Base-by-base conservation (phyloP, 139 green algal genomes). In the Axilococcus clingmanii region DNA sequence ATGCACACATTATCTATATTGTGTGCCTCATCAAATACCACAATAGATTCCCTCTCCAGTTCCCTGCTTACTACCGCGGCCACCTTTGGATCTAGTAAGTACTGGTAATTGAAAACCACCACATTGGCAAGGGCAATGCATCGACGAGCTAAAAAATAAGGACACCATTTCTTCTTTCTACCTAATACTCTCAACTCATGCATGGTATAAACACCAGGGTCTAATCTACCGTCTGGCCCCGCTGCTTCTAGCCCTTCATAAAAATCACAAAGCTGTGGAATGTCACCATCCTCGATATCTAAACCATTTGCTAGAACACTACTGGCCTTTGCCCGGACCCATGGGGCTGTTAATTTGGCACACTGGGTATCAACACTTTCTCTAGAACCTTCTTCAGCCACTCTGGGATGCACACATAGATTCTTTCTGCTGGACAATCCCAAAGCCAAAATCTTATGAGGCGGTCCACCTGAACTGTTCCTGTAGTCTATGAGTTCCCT, bases 1-100 rank as follows among this genome's bases (percentile, higher is more conserved):
- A 99, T 99, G 77, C 91, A 98, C 44, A 98, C 88, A 71, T 96
- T 97, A 76, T 97, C 90, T 30, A 97, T 97, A 79, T 97, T 97
- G 72, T 97, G 90, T 1, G 90, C 90, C 71, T 99, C 93, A 64
- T 99, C 93, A 79, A 99, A 99, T 37, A 99, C 92, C 19, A 99
- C 87, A 16, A 97, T 63, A 49, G 83, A 94, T 77, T 98, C 87
- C 57, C 83, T 83, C 67, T 99, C 93, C 45, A 99, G 71, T 69
- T 98, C 88, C n/a, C 84, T 64, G 4, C 84, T 94, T 33, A 99
- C 94, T 77, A 95, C 83, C 2, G 27, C 22, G 1, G n/a, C 14
- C n/a, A 85, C 88, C 68, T 96, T 96, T 16, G 88, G 88, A 69
- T 96, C 88, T 3, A 99, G 75, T 83, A 99, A 84, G 77, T 99